Base-by-base conservation (phyloP, 2,329 filamentous ascomycete genomes). In the Microdochium paspali region DNA sequence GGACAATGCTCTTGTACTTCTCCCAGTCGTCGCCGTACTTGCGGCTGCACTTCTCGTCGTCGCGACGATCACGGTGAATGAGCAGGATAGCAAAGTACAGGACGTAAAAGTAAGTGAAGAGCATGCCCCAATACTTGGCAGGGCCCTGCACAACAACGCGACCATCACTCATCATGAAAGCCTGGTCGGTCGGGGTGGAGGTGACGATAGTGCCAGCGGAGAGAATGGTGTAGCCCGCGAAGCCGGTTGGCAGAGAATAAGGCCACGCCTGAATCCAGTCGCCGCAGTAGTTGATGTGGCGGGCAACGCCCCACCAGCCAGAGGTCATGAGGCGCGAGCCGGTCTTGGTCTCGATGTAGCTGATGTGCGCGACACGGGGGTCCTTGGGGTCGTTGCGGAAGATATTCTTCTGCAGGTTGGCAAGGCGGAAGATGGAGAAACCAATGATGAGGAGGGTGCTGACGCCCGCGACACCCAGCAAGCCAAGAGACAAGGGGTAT, bases 1-100 rank as follows among this genome's bases (percentile, higher is more conserved):
- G 81, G 42, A 96, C 91, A 61, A 82, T 77, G 66, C 83, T 81
- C 66, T 86, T 90, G 68, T 96, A 97, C 67, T 81, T 79, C 53
- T 90, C 80, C 90, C 91, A 97, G 61, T 96, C 90, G 56, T 83
- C 83, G 24, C 90, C 90, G 60, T 97, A 97, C 74, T 97, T 97
- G 61, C 79, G 79, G 53, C 78, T 74, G 66, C 91, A 97, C 73
- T 95, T 95, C 63, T 88, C 86, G 56, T 96, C 90, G 56, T 97
- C 91, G 46, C 91, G 78, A 49, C 81, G 72, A 62, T 95, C 90
- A 20, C 91, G 85, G 63, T 96, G 91, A 47, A 96, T 72, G 10
- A 97, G 74, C 52, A 97, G 69, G 12, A 95, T 70, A 3, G 83
- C 90, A 69, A 97, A 96, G 71, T 96, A 97, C 7, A 95, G 59